These are phyloP conservation scores for Phaeosphaeria sp. DNA, from an alignment of 2,329 filamentous ascomycete genomes.

Conservation along the genomic window DNA sequence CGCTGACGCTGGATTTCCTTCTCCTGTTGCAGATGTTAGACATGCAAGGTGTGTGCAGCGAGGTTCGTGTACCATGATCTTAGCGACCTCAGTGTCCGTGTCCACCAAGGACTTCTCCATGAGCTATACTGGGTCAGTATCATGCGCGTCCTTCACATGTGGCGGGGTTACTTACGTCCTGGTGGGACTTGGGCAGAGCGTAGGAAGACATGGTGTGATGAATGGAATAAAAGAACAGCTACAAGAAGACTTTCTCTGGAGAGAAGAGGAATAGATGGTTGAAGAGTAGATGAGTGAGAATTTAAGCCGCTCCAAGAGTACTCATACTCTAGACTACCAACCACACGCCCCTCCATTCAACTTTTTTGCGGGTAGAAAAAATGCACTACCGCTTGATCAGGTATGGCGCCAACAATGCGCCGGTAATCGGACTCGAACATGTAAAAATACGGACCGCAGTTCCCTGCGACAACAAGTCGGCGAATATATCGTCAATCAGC, in stretches of 20 bases:
- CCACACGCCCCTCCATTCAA: slow-evolving; percentile 21
- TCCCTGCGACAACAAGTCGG: neutral
- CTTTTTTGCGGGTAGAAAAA: slow-evolving; percentile 35
- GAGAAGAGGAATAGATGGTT: slow-evolving; percentile 6
- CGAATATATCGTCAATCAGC: neutral
- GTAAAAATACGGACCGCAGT: slow-evolving; percentile 1
- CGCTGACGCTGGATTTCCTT: slow-evolving; percentile 95
- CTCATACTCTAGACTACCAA: slow-evolving; percentile 1
- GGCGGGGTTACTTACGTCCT: slow-evolving; percentile 61
- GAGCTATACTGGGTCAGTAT: slow-evolving; percentile 68
- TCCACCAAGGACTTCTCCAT: slow-evolving; percentile 94
- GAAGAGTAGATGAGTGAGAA: slow-evolving; percentile 11
- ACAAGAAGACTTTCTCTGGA: neutral
- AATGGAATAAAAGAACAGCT: neutral
- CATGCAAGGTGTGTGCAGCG: neutral
- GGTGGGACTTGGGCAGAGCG: slow-evolving; percentile 70
- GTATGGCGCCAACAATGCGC: slow-evolving; percentile 23
- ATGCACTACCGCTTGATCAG: slow-evolving; percentile 22
- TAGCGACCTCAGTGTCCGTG: slow-evolving; percentile 89
- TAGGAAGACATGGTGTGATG: slow-evolving; percentile 56
- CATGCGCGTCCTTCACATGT: slow-evolving; percentile 15
- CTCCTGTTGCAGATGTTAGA: slow-evolving; percentile 63
- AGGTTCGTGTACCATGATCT: slow-evolving; percentile 82
- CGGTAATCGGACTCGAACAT: slow-evolving; percentile 31
- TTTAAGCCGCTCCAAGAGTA: slow-evolving; percentile 16